Percentiles rank a stretch among this genome's conserved stretches.
Conservation (phyloP, 2,329 filamentous ascomycete genomes). For the Leptographium radiaticola region DNA sequence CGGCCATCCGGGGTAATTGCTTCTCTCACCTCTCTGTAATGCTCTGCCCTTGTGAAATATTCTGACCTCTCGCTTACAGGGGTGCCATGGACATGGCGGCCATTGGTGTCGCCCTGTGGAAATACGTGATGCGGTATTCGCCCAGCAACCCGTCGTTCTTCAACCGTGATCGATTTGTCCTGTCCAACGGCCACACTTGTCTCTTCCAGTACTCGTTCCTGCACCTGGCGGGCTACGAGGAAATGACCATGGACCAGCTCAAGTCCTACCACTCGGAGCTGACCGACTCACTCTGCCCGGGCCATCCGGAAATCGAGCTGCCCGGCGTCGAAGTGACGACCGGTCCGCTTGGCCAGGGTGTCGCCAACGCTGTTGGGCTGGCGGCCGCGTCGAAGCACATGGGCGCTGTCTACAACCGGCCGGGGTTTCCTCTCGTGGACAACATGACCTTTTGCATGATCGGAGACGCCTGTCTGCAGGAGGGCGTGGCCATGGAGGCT, state of each 20-base stretch:
- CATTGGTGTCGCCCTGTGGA: conserved; percentile 47
- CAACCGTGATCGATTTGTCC: conserved; percentile 49
- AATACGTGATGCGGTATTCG: conserved; percentile 48
- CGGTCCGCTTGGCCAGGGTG: conserved; percentile 43
- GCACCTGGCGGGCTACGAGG: conserved; percentile 38
- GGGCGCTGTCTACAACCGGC: conserved; percentile 38
- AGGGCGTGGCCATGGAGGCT: conserved; percentile 44
- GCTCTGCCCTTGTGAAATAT: conserved; percentile 7
- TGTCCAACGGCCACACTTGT: conserved; percentile 47
- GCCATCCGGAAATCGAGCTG: conserved; percentile 44
- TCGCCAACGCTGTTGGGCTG: conserved; percentile 47
- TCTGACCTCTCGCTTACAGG: conserved; percentile 7
- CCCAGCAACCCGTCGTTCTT: conserved; percentile 42
- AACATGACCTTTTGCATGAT: conserved; percentile 44
- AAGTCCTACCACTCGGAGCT: conserved; percentile 32
- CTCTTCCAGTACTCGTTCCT: conserved; percentile 41
- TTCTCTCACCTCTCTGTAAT: not conserved
- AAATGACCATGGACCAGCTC: conserved; percentile 43
- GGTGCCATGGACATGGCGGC: conserved; percentile 46
- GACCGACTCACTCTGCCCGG: conserved; percentile 36
- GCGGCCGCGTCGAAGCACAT: conserved; percentile 45
- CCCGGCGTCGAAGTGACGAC: conserved; percentile 47
- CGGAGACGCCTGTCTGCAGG: conserved; percentile 44
- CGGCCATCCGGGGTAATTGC: conserved; percentile 26
- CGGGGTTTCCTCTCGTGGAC: conserved; percentile 31